Base-by-base conservation (phyloP, 202 grass and related monocot genomes). In the Panicum virgatum region DNA sequence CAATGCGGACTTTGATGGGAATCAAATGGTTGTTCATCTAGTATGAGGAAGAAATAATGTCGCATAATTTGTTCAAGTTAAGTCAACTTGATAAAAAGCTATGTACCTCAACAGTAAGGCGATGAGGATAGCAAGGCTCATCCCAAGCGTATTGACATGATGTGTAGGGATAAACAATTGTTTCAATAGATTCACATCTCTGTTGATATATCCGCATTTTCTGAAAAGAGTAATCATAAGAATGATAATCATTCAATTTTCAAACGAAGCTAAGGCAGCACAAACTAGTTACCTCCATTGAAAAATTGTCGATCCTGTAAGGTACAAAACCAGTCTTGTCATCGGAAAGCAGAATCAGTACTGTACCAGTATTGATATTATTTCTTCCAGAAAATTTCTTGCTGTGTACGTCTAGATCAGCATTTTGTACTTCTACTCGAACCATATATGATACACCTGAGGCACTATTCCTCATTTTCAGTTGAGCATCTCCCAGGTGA, bases 111-210 rank as follows among this genome's bases (percentile, higher is more conserved):
- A 98, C 80, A 85, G 88, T 86, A 67, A 98, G 96, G 73, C 92
- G 92, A 80, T 95, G 96, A 88, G 92, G 85, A 83, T 91, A 98
- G 78, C 88, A 98, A 78, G 96, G 96, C 84, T 98, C 96, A 86
- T 98, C 96, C 96, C 92, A 98, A 88, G 96, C 90, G 77, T 98
- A 98, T 88, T 93, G 90, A 76, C 85, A 98, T 38, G 90, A 93
- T 37, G 88, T 93, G 83, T 98, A 98, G 61, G 92, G 92, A 90
- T 93, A 83, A 15, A 98, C 87, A 65, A 91, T 84, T 72, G 96
- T 98, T 89, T 98, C 96, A 83, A 94, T 90, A 58, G 90, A 98
- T 84, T 98, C 96, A 69, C 96, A 98, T 82, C 69, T 91, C 43
- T 98, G 96, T 75, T 98, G 96, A 86, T 95, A 94, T 86, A 98